phyloP scores from a whole-genome alignment of 805 yeast species.

The Ogataea naganishii region DNA sequence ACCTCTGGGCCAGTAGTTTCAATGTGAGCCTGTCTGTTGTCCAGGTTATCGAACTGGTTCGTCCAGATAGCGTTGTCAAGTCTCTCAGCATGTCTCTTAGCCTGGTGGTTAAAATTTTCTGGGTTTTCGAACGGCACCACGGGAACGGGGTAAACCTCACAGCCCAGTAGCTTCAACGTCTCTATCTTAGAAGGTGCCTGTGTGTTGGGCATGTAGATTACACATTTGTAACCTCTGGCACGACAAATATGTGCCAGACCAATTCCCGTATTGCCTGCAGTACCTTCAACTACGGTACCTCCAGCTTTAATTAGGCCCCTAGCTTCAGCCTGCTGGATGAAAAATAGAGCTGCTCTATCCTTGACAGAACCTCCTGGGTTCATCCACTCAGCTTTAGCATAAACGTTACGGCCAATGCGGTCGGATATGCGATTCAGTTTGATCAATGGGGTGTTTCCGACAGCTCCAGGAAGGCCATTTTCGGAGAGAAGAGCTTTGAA shows the following conservation, averaged over 20 bases:
- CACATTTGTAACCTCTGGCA: constrained; percentile 74
- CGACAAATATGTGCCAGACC: constrained; percentile 80
- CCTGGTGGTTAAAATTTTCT: constrained; percentile 79
- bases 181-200: constrained; percentile 77
- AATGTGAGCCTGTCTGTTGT: constrained; percentile 82
- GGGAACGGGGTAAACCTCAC: constrained; percentile 84
- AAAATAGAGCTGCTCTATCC: constrained; percentile 79
- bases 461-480: constrained; percentile 69
- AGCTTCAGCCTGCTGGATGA: constrained; percentile 71
- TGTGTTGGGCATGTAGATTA: constrained; percentile 87
- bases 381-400: constrained; percentile 87
- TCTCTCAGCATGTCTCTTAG: constrained; percentile 72
- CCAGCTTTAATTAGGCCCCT: constrained; percentile 60
- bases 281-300: constrained; percentile 86
- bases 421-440: constrained; percentile 47
- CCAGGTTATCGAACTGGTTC: constrained; percentile 82
- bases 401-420: constrained; percentile 62
- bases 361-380: constrained; percentile 93
- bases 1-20: constrained; percentile 92
- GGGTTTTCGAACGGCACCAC: constrained; percentile 80
- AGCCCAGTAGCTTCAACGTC: constrained; percentile 66
- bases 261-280: constrained; percentile 95
- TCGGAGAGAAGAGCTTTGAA: constrained; percentile 60
- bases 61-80: constrained; percentile 85
- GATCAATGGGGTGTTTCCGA: constrained; percentile 89